Base-by-base conservation (phyloP, 768 basidiomycete species). In the Xerocomus brunneocitrinus region DNA sequence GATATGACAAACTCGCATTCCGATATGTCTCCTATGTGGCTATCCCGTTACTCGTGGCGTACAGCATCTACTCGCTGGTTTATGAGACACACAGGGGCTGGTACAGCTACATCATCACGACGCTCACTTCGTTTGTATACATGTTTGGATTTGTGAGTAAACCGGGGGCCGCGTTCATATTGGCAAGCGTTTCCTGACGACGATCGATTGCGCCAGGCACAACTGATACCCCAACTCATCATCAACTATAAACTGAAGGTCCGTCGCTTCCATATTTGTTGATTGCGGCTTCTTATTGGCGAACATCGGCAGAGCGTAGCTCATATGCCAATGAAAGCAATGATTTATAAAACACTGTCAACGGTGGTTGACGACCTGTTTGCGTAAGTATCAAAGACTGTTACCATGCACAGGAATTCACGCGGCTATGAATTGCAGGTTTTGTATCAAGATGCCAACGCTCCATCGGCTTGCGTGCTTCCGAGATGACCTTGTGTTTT, bases 181-280 rank as follows among this genome's bases (percentile, higher is more conserved):
- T 46, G 42, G 32, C 44, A 31, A 22, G 38, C 47, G 47, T 47
- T 53, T 50, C 53, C 48, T 62, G 55, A 61, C 47, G 42, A 50
- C 50, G 44, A 50, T 54, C 49, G 45, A 57, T 55, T 53, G 32
- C 62, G 31, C 42, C 65, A 91, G 89, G 90, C 87, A 46, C 91
- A 93, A 76, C 79, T 93, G 31, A 74, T 91, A 46, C 89, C 88
- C 34, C 89, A 91, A 68, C 73, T 93, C 53, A 95, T 98, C 65
- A 95, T 98, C 76, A 97, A 97, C 74, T 97, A 95, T 74, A 95
- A 95, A 71, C 80, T 98, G 55, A 94, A 94, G 87, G 86, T 87
- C 59, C 56, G 73, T 65, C 48, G 52, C 59, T 50, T 22, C 61
- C 46, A 53, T 54, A 49, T 55, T 54, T 39, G n/a, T 54, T 24